Base-by-base conservation (phyloP, 495 filamentous ascomycete species). In the Tuber aestivum region DNA sequence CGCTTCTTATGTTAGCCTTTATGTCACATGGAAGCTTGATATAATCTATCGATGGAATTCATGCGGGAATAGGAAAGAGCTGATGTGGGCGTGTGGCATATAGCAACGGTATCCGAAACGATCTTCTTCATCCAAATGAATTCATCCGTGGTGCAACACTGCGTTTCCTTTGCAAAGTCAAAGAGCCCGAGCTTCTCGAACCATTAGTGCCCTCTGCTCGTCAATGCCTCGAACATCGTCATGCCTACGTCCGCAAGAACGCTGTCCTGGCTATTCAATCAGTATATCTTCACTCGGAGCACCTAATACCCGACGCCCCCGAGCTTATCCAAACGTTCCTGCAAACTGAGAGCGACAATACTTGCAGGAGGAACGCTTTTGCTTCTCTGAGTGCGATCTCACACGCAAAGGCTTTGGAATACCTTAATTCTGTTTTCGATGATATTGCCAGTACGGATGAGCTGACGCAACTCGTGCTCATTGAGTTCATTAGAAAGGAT, bases 321-420 rank as follows among this genome's bases (percentile, higher is more conserved):
- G 96, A 99, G 77, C 89, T 98, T 68, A 90, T 99, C 73, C 89
- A 93, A 75, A 90, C 89, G 0, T 98, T 98, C 88, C 89, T 99
- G 69, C 93, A 95, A 76, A 88, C 89, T 61, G 96, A 99, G 85
- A 97, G 89, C 78, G 96, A 99, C 84, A 88, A 92, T 74, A 98
- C 96, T 23, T 98, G 95, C 91, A 98, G 97, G 88, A 89, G 96
- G 80, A 99, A 99, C 85, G 96, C 95, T 38, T 99, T 98, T 78
- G 93, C 93, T 68, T 95, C 96, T 12, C 87, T 99, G 48, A 89
- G 91, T 81, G 91, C 90, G 78, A 97, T 98, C 83, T 96, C 91
- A 84, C 96, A 97, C 85, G 92, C 96, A 73, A 97, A 93, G 83
- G 93, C 96, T 0, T 85, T 97, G 45, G 93, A 93, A 79, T 99